These are phyloP conservation scores for Boletus rufocinnamomeus DNA, from an alignment of 768 basidiomycete species.

Conservation along the genomic window DNA sequence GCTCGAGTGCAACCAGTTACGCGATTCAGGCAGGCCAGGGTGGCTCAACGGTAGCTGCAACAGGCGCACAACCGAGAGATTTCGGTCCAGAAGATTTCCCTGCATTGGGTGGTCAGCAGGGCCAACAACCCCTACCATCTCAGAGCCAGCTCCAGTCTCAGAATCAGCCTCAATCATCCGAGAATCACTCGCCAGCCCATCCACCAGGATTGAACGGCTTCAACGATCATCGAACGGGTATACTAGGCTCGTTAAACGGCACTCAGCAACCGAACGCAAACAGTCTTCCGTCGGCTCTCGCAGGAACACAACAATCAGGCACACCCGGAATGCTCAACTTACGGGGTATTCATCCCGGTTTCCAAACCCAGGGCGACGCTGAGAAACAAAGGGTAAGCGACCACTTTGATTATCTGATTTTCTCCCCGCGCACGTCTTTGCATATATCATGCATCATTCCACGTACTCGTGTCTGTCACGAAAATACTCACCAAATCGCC, in stretches of 20 bases:
- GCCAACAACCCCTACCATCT: slow-evolving; percentile 27
- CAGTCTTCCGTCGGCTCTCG: slow-evolving; percentile 31
- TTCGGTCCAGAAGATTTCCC: slow-evolving; percentile 92
- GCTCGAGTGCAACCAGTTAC: slow-evolving; percentile 60
- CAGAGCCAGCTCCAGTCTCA: slow-evolving; percentile 33
- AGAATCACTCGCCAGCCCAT: slow-evolving; percentile 43
- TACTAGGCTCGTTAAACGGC: slow-evolving; percentile 52
- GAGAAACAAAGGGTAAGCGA: slow-evolving; percentile 69
- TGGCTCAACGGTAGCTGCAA: slow-evolving; percentile 22
- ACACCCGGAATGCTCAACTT: slow-evolving; percentile 73
- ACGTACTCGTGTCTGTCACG: background rate
- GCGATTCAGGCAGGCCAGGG: slow-evolving; percentile 76
- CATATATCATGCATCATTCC: background rate
- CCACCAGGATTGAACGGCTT: slow-evolving; percentile 83
- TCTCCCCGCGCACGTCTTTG: slow-evolving; percentile 6
- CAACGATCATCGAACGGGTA: slow-evolving; percentile 51
- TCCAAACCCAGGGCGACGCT: slow-evolving; percentile 59
- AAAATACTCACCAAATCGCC: slow-evolving; percentile 13
- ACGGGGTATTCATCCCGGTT: slow-evolving; percentile 42
- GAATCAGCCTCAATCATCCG: slow-evolving; percentile 35
- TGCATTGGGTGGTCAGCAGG: slow-evolving; percentile 71
- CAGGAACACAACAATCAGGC: slow-evolving; percentile 48
- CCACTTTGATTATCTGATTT: background rate
- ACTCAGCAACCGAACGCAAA: slow-evolving; percentile 25
- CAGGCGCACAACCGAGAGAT: slow-evolving; percentile 29